These are phyloP conservation scores for Eragrostis curvula DNA, from an alignment of 176 grass and related monocot genomes.

Conservation along the genomic window DNA sequence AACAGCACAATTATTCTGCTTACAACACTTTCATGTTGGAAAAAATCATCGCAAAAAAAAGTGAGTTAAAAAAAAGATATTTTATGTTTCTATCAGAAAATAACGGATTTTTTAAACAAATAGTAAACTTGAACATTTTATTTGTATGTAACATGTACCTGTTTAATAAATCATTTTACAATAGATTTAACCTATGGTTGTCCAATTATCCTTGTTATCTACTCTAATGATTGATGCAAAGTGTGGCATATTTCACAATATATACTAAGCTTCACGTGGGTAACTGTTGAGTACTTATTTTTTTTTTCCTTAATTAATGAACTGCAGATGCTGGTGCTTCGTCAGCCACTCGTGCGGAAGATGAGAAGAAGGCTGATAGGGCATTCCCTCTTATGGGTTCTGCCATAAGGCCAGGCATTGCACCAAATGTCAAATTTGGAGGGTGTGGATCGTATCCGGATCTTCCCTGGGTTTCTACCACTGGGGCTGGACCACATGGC, in stretches of 20 bases:
- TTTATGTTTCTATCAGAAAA: constrained; percentile 16
- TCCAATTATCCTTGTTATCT: constrained; percentile 11
- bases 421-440: constrained; percentile 82
- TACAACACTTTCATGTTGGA: not conserved
- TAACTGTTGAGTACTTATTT: not conserved
- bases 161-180: constrained; percentile 11
- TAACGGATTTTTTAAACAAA: constrained; percentile 2
- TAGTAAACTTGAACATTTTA: constrained; percentile 12
- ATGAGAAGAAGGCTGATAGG: constrained; percentile 52
- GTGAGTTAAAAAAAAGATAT: not conserved
- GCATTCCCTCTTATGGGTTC: constrained; percentile 52
- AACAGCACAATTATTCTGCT: not conserved
- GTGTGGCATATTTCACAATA: not conserved
- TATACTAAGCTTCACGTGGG: not conserved
- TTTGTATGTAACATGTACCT: constrained; percentile 13
- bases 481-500: constrained; percentile 64
- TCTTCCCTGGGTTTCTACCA: constrained; percentile 96
- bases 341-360: constrained; percentile 54
- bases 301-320: not conserved
- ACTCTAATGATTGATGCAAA: constrained; percentile 25
- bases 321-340: constrained; percentile 51
- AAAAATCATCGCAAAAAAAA: no score
- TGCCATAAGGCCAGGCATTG: constrained; percentile 72
- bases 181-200: constrained; percentile 12
- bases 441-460: constrained; percentile 82